phyloP scores from a whole-genome alignment of 192 early-diverging fungal genomes.

The Neocallimastix lanati region DNA sequence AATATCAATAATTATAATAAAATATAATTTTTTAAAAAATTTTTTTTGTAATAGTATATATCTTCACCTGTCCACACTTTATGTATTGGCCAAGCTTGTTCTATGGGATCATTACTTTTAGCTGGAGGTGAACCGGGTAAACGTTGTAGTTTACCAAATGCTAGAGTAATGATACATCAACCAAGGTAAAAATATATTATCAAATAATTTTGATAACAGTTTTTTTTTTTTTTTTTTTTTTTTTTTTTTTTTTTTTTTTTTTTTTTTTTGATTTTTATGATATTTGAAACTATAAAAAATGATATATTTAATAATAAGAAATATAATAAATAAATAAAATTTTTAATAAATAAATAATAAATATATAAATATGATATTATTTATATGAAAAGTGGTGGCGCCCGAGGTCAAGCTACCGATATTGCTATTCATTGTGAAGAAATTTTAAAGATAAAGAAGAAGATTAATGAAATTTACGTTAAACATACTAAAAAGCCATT shows the following conservation, averaged over 20 bases:
- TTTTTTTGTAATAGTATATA: constrained; percentile 51
- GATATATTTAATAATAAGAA: no score
- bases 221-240: no score
- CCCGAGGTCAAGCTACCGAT: constrained; percentile 82
- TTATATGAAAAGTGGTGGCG: constrained; percentile 89
- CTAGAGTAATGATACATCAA: constrained; percentile 94
- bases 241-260: no score
- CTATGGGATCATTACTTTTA: constrained; percentile 89
- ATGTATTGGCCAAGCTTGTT: constrained; percentile 93
- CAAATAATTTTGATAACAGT: no score
- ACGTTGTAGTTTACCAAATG: constrained; percentile 70
- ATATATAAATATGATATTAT: no score
- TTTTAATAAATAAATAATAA: no score
- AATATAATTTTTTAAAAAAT: no score
- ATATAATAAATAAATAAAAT: no score
- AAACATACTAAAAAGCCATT: constrained; percentile 69
- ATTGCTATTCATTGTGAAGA: constrained; percentile 94
- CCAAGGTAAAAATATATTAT: constrained; percentile 20
- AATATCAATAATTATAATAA: no score
- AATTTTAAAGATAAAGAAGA: constrained; percentile 68
- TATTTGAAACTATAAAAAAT: no score
- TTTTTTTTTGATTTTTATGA: no score
- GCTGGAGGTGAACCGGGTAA: constrained; percentile 77
- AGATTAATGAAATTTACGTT: constrained; percentile 70
- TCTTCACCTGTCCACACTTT: constrained; percentile 79